Percentiles rank a stretch among this genome's conserved stretches.
phyloP scores from a whole-genome alignment of 2,329 filamentous ascomycete genomes.

The Pseudopithomyces chartarum region DNA sequence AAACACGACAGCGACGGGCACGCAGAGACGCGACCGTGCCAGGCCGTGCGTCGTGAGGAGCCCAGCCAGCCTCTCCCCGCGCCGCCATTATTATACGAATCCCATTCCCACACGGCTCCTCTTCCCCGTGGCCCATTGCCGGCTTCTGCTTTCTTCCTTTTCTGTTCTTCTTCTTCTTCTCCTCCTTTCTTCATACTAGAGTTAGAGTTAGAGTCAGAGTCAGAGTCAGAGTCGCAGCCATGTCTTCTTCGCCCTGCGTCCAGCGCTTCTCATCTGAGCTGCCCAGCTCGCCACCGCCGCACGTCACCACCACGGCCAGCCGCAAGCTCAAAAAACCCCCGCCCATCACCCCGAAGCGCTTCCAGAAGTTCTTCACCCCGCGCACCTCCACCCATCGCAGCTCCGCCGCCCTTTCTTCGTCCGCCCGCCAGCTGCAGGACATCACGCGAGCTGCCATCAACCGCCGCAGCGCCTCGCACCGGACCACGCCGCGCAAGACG shows the following conservation, averaged over 20 bases:
- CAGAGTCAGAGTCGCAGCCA: not conserved
- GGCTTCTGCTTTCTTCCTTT: too few relatives aligned
- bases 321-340: conserved; percentile 53
- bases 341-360: conserved; percentile 57
- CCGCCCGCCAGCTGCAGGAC: conserved; percentile 54
- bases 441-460: conserved; percentile 55
- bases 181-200: conserved; percentile 6
- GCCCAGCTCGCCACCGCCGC: conserved; percentile 46
- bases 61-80: conserved; percentile 26
- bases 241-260: conserved; percentile 30
- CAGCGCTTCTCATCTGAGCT: conserved; percentile 33
- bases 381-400: conserved; percentile 42
- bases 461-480: conserved; percentile 32
- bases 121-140: not conserved
- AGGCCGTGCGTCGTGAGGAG: conserved; percentile 17
- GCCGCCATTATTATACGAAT: conserved; percentile 12
- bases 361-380: conserved; percentile 58
- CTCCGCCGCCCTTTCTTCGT: conserved; percentile 39
- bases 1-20: conserved; percentile 10
- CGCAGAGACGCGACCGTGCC: conserved; percentile 9
- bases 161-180: not conserved
- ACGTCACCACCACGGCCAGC: conserved; percentile 31
- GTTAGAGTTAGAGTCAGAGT: too few relatives aligned
- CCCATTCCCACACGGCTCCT: not conserved
- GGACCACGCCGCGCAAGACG: conserved; percentile 44